These are phyloP conservation scores for Aspergillus transmontanensis DNA, from an alignment of 2,329 filamentous ascomycete genomes.

Conservation along the genomic window DNA sequence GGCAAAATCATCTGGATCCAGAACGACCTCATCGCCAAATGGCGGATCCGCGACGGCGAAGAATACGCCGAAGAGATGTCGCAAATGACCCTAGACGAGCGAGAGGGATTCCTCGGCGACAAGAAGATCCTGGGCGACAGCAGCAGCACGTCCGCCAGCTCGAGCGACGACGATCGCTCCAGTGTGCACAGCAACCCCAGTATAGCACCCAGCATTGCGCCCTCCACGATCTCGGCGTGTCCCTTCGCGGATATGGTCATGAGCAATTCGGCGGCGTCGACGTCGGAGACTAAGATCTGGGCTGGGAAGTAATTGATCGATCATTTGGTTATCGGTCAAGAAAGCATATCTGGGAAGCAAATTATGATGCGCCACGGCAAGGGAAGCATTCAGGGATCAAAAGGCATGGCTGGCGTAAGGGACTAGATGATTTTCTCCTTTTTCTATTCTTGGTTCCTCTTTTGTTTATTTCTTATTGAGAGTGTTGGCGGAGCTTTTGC, in stretches of 20 bases:
- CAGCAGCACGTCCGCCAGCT: conserved; percentile 27
- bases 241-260: conserved; percentile 32
- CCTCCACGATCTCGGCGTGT: conserved; percentile 27
- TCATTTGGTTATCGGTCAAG: not conserved
- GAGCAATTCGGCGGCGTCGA: conserved; percentile 10
- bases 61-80: conserved; percentile 55
- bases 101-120: conserved; percentile 66
- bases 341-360: not conserved
- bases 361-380: conserved; percentile 1
- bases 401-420: conserved; percentile 11
- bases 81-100: conserved; percentile 51
- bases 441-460: not conserved
- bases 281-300: conserved; percentile 36
- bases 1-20: conserved; percentile 86
- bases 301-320: conserved; percentile 17
- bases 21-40: conserved; percentile 83
- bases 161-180: conserved; percentile 32
- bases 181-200: conserved; percentile 26
- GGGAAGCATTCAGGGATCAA: conserved; percentile 3
- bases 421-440: not conserved
- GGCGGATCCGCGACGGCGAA: conserved; percentile 71
- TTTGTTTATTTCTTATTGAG: not conserved
- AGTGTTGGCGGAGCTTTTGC: not conserved
- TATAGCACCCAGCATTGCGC: conserved; percentile 18
- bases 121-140: conserved; percentile 55